Evolutionary conservation across 805 yeast species (phyloP).

Genomic region (Suhomyces emberorum): DNA sequence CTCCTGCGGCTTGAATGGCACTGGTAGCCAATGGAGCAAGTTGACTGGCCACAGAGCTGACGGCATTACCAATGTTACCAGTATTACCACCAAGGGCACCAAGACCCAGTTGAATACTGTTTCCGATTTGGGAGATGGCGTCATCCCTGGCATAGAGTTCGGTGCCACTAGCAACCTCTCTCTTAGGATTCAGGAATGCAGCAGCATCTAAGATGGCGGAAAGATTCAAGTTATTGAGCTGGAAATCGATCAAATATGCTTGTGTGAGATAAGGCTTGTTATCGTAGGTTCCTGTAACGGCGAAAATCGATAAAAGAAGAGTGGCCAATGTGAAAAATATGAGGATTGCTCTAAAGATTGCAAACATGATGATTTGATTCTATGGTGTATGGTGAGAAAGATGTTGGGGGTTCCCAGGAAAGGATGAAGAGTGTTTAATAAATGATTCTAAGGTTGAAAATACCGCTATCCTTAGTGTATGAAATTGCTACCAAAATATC

Average conservation of each 20-base stretch:
- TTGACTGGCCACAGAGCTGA: conserved; percentile 5
- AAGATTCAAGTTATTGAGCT: conserved; percentile 31
- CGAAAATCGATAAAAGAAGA: conserved; percentile 31
- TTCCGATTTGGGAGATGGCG: not conserved
- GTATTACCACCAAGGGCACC: conserved; percentile 1
- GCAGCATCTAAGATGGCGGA: conserved; percentile 23
- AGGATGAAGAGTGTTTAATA: too few species aligned
- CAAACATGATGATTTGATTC: conserved; percentile 19
- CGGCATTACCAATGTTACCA: too few species aligned
- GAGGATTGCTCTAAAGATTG: conserved; percentile 30
- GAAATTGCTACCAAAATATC: too few species aligned
- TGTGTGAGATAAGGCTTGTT: conserved; percentile 31
- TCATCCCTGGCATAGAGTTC: not conserved
- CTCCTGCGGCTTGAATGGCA: not conserved
- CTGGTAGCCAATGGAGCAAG: not conserved
- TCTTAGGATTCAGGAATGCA: conserved; percentile 4
- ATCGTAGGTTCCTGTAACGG: conserved; percentile 37
- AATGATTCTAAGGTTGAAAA: too few species aligned
- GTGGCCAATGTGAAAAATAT: conserved; percentile 32
- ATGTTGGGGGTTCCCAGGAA: too few species aligned
- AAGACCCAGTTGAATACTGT: not conserved
- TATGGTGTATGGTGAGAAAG: too few species aligned
- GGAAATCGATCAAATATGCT: conserved; percentile 35
- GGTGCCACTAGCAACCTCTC: conserved; percentile 2
- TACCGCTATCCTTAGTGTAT: too few species aligned